phyloP scores from a whole-genome alignment of 441 rosid genomes.

The Adansonia rubrostipa region DNA sequence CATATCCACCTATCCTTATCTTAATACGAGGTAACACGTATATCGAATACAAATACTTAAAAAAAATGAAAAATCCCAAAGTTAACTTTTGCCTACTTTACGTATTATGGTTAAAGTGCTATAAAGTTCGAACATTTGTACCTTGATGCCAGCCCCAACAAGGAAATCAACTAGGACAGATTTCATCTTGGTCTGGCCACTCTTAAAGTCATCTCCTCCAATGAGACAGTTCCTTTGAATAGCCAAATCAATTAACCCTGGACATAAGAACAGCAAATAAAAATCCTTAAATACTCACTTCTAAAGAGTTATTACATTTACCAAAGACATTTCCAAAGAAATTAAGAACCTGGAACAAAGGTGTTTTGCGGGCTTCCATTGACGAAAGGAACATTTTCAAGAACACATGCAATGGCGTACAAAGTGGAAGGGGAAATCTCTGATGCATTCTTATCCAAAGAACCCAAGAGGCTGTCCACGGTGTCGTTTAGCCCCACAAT shows the following conservation, averaged over 20 bases:
- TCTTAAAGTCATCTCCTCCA: slow-evolving; percentile 99
- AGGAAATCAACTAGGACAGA: slow-evolving; percentile 94
- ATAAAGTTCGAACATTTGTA: slow-evolving; percentile 26
- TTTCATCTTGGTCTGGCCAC: slow-evolving; percentile 99
- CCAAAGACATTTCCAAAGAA: background rate
- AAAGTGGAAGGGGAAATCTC: slow-evolving; percentile 97
- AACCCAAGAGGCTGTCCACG: slow-evolving; percentile 71
- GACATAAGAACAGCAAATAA: background rate
- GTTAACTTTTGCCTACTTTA: no score
- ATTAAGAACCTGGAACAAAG: slow-evolving; percentile 76
- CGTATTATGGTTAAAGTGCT: no score
- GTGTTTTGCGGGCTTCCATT: slow-evolving; percentile 99
- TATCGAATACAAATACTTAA: no score
- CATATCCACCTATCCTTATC: no score
- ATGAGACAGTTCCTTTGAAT: slow-evolving; percentile 76
- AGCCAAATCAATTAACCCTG: slow-evolving; percentile 92
- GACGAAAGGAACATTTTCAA: slow-evolving; percentile 85
- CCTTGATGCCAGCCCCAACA: slow-evolving; percentile 98
- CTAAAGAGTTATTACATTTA: background rate
- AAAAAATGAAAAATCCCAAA: no score
- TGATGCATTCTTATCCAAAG: slow-evolving; percentile 74
- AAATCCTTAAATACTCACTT: background rate
- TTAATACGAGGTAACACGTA: no score
- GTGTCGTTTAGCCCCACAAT: slow-evolving; percentile 83
- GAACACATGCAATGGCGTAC: slow-evolving; percentile 81